A percentile compares a stretch with the other conserved stretches of the same genome.
Conservation (phyloP, 164 flowering plant species). For the Berberis vulgaris region DNA sequence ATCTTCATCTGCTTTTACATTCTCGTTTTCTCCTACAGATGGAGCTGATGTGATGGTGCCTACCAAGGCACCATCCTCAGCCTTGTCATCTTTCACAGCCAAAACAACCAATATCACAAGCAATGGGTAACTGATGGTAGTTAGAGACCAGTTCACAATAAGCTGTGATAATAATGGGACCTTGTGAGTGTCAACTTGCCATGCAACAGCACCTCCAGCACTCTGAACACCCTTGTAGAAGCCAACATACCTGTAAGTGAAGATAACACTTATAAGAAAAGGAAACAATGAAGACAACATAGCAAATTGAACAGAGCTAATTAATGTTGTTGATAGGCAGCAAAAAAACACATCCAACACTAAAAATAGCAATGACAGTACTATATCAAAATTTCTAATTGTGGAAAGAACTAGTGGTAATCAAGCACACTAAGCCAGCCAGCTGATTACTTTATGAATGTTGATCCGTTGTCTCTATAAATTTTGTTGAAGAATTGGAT, state of each 20-base stretch:
- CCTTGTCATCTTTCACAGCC: conserved; percentile 55
- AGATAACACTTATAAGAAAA: background rate
- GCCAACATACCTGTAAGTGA: conserved; percentile 62
- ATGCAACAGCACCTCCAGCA: conserved; percentile 94
- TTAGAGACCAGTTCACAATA: conserved; percentile 65
- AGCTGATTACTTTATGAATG: too few species aligned
- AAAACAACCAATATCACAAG: conserved; percentile 38
- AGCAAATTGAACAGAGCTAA: too few species aligned
- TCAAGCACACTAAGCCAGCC: too few species aligned
- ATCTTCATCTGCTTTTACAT: conserved; percentile 1
- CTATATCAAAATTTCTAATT: too few species aligned
- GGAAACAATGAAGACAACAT: too few species aligned
- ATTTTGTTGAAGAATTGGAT: background rate
- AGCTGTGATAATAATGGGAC: conserved; percentile 46
- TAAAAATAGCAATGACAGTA: too few species aligned
- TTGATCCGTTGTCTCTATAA: too few species aligned
- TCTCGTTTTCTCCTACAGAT: background rate
- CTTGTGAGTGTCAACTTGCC: conserved; percentile 69
- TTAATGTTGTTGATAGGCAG: too few species aligned
- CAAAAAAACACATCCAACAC: too few species aligned
- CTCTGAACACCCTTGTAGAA: conserved; percentile 96
- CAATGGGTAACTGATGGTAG: conserved; percentile 72
- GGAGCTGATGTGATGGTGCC: conserved; percentile 15
- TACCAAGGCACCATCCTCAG: conserved; percentile 15
- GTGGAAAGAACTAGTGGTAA: too few species aligned